Conservation (phyloP, 768 basidiomycete species). For the Mycena sanguinolenta region DNA sequence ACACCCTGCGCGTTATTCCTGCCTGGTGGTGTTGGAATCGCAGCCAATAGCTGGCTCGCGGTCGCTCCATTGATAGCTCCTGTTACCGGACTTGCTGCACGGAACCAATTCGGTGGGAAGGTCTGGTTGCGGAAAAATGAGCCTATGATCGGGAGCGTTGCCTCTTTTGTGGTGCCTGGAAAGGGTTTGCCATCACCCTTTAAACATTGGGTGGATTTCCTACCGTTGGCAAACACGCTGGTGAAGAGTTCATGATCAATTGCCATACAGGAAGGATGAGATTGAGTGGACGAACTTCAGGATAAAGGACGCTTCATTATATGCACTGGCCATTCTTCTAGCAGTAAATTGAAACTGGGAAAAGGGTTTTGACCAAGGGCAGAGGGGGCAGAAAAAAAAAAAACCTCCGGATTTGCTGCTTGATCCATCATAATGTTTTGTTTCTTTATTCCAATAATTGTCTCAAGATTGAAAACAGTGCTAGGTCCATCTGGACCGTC, state of each 20-base stretch:
- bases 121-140: slow-evolving; percentile 33
- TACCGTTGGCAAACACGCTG: slow-evolving; percentile 35
- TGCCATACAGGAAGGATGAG: not conserved
- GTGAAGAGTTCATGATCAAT: not conserved
- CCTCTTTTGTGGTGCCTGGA: slow-evolving; percentile 32
- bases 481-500: slow-evolving; percentile 29
- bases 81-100: slow-evolving; percentile 25
- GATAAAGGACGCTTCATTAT: slow-evolving; percentile 11
- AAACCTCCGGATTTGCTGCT: slow-evolving; percentile 24
- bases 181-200: not conserved
- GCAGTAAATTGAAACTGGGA: slow-evolving; percentile 30
- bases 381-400: not conserved
- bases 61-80: slow-evolving; percentile 10
- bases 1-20: slow-evolving; percentile 34
- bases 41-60: not conserved
- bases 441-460: slow-evolving; percentile 31
- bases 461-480: slow-evolving; percentile 33
- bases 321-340: slow-evolving; percentile 21
- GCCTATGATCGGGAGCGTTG: slow-evolving; percentile 26
- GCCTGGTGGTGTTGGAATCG: slow-evolving; percentile 16
- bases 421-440: slow-evolving; percentile 33
- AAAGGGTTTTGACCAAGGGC: not conserved
- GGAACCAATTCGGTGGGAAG: slow-evolving; percentile 33
- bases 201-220: not conserved
- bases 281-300: slow-evolving; percentile 7